phyloP scores from a whole-genome alignment of 768 basidiomycete species.

The Auricularia auricula-judae region DNA sequence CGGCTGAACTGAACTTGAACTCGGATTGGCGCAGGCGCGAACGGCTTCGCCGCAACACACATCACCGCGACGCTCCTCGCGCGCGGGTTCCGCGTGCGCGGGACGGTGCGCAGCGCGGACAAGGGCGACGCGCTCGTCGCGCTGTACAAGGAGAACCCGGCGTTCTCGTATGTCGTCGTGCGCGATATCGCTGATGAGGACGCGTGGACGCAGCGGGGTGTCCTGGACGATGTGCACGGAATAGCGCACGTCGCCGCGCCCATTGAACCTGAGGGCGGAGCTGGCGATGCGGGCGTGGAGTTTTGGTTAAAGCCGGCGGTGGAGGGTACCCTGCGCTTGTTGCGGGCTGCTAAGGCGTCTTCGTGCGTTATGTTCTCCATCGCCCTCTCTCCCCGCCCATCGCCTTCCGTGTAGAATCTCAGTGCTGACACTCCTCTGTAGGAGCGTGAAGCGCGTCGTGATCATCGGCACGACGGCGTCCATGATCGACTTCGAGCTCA shows the following conservation, averaged over 20 bases:
- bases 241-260: background rate
- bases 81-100: background rate
- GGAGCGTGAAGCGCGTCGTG: background rate
- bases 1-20: too few relatives aligned
- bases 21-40: background rate
- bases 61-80: background rate
- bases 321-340: background rate
- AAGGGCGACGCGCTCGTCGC: slow-evolving; percentile 1
- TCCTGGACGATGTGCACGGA: background rate
- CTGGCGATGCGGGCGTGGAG: background rate
- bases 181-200: background rate
- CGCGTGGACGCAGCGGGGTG: background rate
- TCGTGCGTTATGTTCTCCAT: background rate
- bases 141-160: background rate
- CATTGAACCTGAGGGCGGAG: background rate
- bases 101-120: background rate
- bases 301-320: background rate
- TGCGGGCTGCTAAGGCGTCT: background rate
- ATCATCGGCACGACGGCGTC: background rate
- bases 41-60: background rate
- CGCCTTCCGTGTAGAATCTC: background rate
- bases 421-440: background rate
- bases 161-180: slow-evolving; percentile 3
- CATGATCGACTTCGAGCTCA: background rate
- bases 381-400: background rate